Evolutionary conservation across 2,329 filamentous ascomycete species (phyloP), one percentile per base, ranked within the genome.

Genomic region (Penicillium paneum): DNA sequence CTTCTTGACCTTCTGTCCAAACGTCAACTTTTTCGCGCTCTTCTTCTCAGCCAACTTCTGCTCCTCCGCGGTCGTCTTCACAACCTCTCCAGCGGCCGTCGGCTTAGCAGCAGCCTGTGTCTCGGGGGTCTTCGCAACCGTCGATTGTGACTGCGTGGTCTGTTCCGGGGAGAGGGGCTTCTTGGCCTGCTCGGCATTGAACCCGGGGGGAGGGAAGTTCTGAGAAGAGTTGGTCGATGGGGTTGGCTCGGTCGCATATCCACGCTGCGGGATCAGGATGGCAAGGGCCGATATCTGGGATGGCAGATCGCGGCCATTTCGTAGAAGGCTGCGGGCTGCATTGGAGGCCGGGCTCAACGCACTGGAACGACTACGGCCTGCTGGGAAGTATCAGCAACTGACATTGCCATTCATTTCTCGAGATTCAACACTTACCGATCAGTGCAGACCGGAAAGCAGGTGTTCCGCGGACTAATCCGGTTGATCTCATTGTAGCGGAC

Each of bases 1-100:
- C 74, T 95, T 92, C 82, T 96, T 99, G 69, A 99, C 86, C 78
- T 92, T 96, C 73, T 97, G 90, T 74, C 85, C 88, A 1, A 97
- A 46, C 0, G 92, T 96, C 75, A 96, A 77, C 71, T 96, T 97
- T 79, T 92, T 91, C 65, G 87, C 83, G 58, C 89, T 86, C 73
- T 89, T 88, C 64, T 85, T 75, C 53, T 89, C 84, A 62, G 84
- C 81, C 8, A 82, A 73, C 49, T 82, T 83, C 61, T 86, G 82
- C 51, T 80, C 76, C 8, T 75, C 70, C 45, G 69, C 69, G 10
- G 69, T 80, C 5, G 74, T 69, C 75, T 88, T 90, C 60, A 81
- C 79, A 10, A 81, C 80, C 6, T 83, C 84, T 67, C 89, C 86
- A 15, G 79, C 79, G 64, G 90, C 73, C 68, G 80, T 73, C n/a